Evolutionary conservation across 2,329 filamentous ascomycete species (phyloP).

Genomic region (Dactylellina haptotyla): DNA sequence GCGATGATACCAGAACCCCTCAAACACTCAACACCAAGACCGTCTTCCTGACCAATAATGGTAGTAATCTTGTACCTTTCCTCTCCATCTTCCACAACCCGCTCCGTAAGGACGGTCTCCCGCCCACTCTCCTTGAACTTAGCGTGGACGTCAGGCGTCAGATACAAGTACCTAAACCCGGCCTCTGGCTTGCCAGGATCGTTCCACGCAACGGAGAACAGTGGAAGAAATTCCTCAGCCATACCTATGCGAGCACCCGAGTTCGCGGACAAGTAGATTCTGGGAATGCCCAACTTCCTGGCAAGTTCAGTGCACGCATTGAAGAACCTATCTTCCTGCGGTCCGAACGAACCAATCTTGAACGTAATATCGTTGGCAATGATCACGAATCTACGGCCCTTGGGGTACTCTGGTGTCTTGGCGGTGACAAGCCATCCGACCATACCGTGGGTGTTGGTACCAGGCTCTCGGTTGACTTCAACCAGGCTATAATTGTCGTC

Average conservation of each 20-base stretch:
- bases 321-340: slow-evolving; percentile 97
- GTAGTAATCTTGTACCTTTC: slow-evolving; percentile 93
- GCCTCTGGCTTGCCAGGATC: slow-evolving; percentile 79
- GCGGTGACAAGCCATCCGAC: slow-evolving; percentile 97
- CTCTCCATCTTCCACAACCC: slow-evolving; percentile 85
- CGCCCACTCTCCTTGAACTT: slow-evolving; percentile 81
- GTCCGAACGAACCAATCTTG: slow-evolving; percentile 98
- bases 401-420: slow-evolving; percentile 93
- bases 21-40: slow-evolving; percentile 96
- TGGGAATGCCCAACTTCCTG: slow-evolving; percentile 90
- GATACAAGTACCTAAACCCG: slow-evolving; percentile 97
- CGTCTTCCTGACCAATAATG: slow-evolving; percentile 91
- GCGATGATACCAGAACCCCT: slow-evolving; percentile 97
- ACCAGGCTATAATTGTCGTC: slow-evolving; percentile 92
- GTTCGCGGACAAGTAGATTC: slow-evolving; percentile 98
- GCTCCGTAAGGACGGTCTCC: slow-evolving; percentile 85
- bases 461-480: slow-evolving; percentile 93
- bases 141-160: slow-evolving; percentile 85
- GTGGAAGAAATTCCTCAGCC: slow-evolving; percentile 93
- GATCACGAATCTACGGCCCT: slow-evolving; percentile 90
- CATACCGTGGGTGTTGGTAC: slow-evolving; percentile 97
- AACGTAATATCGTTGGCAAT: slow-evolving; percentile 99
- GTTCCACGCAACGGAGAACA: slow-evolving; percentile 98
- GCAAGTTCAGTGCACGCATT: slow-evolving; percentile 98
- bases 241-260: slow-evolving; percentile 97